Evolutionary conservation across 1,139 yeast genomes (phyloP).

Genomic region (Kodamaea anthophila): DNA sequence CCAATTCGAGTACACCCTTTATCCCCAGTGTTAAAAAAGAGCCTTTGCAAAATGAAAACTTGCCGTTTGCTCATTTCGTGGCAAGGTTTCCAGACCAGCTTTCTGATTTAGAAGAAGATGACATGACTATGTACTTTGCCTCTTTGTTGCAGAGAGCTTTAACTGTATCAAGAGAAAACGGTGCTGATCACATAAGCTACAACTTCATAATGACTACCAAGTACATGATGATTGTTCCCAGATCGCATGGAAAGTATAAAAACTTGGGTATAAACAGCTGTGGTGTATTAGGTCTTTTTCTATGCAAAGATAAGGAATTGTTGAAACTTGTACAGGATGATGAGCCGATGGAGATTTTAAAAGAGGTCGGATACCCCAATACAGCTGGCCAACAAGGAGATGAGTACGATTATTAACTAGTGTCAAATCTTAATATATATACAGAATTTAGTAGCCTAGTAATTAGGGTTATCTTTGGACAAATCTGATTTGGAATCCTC

Average conservation of each 20-base stretch:
- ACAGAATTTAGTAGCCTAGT: too few species aligned
- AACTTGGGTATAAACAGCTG: constrained; percentile 68
- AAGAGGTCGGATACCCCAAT: constrained; percentile 60
- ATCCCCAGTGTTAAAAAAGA: constrained; percentile 48
- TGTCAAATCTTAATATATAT: too few species aligned
- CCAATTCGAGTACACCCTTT: constrained; percentile 41
- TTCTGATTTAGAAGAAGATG: constrained; percentile 38
- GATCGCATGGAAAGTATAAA: constrained; percentile 40
- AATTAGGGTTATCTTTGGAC: too few species aligned
- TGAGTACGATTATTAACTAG: constrained; percentile 37
- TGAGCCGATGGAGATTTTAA: constrained; percentile 44
- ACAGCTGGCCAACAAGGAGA: constrained; percentile 31
- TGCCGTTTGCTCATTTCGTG: constrained; percentile 81
- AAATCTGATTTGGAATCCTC: too few species aligned
- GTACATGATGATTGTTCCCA: constrained; percentile 85
- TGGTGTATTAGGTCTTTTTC: constrained; percentile 71
- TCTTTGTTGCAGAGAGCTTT: constrained; percentile 66
- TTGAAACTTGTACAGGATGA: constrained; percentile 32
- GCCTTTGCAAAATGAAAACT: constrained; percentile 54
- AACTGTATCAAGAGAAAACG: constrained; percentile 55
- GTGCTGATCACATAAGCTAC: constrained; percentile 49
- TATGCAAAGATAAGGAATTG: constrained; percentile 64
- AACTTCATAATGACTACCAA: constrained; percentile 75
- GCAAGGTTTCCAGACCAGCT: constrained; percentile 51
- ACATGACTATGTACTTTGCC: constrained; percentile 58